Conservation (phyloP, 2,329 filamentous ascomycete genomes). For the Pseudogymnoascus sp. region DNA sequence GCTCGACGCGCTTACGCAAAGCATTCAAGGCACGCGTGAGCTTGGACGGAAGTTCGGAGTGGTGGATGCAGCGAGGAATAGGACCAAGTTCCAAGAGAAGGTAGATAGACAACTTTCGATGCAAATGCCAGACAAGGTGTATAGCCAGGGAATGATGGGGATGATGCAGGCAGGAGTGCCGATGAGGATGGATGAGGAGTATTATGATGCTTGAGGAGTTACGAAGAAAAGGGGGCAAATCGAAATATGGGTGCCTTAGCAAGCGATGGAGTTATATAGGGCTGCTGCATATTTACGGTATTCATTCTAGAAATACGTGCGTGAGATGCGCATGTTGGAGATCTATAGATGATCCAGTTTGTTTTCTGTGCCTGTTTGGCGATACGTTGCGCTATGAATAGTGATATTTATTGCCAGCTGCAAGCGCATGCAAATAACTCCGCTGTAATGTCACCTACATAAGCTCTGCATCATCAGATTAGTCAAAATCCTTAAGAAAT, state of each 20-base stretch:
- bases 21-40: slow-evolving; percentile 63
- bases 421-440: not conserved
- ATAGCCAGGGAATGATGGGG: not conserved
- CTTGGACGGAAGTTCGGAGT: slow-evolving; percentile 67
- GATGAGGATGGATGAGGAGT: slow-evolving; percentile 1
- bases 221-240: not conserved
- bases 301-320: not conserved
- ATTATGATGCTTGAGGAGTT: slow-evolving; percentile 4
- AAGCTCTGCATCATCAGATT: not conserved
- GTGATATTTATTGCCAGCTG: not conserved
- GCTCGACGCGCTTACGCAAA: slow-evolving; percentile 68
- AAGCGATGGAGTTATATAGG: slow-evolving; percentile 5
- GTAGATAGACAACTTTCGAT: not conserved
- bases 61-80: slow-evolving; percentile 39
- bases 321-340: not conserved
- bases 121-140: not conserved
- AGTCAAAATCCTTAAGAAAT: not conserved
- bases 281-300: slow-evolving; percentile 7
- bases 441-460: not conserved
- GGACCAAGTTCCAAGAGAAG: slow-evolving; percentile 7
- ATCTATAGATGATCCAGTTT: not conserved
- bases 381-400: not conserved
- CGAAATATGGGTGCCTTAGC: not conserved
- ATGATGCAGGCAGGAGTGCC: not conserved
- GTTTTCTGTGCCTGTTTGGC: not conserved